phyloP scores from a whole-genome alignment of 169 alveolate species.

The Cystoisospora suis region DNA sequence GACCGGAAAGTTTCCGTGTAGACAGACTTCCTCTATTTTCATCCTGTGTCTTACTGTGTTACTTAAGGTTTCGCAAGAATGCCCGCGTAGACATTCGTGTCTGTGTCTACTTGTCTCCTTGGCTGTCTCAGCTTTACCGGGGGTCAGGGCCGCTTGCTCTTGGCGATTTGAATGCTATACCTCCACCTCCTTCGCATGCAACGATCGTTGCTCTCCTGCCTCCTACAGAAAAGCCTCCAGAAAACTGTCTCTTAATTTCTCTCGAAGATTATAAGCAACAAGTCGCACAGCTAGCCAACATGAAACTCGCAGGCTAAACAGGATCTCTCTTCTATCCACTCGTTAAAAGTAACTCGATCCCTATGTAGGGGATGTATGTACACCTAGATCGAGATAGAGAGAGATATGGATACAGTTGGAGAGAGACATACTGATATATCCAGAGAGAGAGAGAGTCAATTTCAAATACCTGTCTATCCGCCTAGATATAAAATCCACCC shows the following conservation, averaged over 20 bases:
- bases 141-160: background rate
- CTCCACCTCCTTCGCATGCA: conserved; percentile 20
- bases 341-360: too few species aligned
- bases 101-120: background rate
- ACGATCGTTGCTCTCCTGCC: conserved; percentile 16
- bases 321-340: too few species aligned
- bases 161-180: background rate
- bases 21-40: background rate
- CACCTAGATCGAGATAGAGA: too few species aligned
- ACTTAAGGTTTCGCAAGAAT: background rate
- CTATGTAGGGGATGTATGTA: too few species aligned
- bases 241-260: background rate
- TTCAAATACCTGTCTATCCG: background rate
- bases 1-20: background rate
- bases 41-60: background rate
- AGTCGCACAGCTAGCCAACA: conserved; percentile 52
- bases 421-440: background rate
- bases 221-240: background rate
- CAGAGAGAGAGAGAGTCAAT: background rate
- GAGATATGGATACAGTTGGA: too few species aligned
- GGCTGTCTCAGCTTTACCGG: background rate
- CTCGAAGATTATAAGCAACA: conserved; percentile 46
- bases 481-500: background rate
- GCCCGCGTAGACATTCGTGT: background rate
- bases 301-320: conserved; percentile 42